Percentiles rank a stretch among this genome's conserved stretches.
Conservation (phyloP, 1,284 basidiomycete species). For the Xerocomus minutiporus region DNA sequence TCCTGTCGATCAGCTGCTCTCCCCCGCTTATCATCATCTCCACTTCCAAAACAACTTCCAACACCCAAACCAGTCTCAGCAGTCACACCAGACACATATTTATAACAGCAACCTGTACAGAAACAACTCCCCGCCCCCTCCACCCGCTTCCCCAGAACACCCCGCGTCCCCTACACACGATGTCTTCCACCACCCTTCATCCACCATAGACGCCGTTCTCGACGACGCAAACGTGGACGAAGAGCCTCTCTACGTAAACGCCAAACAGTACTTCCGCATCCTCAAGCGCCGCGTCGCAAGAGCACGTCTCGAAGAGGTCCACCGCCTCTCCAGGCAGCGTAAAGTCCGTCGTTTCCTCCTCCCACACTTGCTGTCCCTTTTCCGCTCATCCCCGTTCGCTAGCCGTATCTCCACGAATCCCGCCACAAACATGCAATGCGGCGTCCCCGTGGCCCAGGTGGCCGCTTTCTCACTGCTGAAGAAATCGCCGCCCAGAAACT, state of each 20-base stretch:
- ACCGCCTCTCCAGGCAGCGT: slow-evolving; percentile 83
- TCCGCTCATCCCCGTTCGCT: slow-evolving; percentile 7
- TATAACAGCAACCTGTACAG: slow-evolving; percentile 25
- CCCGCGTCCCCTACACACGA: slow-evolving; percentile 28
- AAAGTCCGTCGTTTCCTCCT: slow-evolving; percentile 55
- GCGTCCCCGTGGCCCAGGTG: slow-evolving; percentile 92
- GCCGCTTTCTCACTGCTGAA: slow-evolving; percentile 92
- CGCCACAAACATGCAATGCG: slow-evolving; percentile 98
- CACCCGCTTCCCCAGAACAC: slow-evolving; percentile 24
- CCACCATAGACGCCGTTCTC: slow-evolving; percentile 12
- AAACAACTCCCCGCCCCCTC: slow-evolving; percentile 27
- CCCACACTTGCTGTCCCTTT: not conserved
- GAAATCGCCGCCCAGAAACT: slow-evolving; percentile 80
- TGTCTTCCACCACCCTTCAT: slow-evolving; percentile 24
- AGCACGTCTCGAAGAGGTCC: slow-evolving; percentile 86
- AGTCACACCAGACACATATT: slow-evolving; percentile 22
- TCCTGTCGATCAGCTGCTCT: slow-evolving; percentile 63
- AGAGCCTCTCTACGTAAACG: slow-evolving; percentile 95
- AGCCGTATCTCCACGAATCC: slow-evolving; percentile 97
- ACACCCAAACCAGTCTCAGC: slow-evolving; percentile 18
- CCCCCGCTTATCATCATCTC: slow-evolving; percentile 53
- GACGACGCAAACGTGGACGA: slow-evolving; percentile 60
- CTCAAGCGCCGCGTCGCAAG: slow-evolving; percentile 87
- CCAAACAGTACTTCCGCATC: slow-evolving; percentile 96
- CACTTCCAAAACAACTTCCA: slow-evolving; percentile 36